Conservation (phyloP, 139 green algal species). For the Coelastrella sp. region DNA sequence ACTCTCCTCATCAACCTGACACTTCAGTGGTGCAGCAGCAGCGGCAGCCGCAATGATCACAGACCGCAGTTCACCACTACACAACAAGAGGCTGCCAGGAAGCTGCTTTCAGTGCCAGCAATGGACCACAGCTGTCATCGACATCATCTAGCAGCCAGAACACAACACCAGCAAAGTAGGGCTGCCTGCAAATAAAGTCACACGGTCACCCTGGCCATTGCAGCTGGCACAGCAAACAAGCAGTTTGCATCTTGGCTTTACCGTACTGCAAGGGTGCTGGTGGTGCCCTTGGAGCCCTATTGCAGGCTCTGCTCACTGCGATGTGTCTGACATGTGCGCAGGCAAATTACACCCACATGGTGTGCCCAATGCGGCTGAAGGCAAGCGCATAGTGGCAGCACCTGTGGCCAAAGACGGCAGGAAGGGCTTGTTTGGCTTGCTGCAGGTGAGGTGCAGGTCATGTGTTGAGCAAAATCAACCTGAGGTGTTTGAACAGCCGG, state of each 20-base stretch:
- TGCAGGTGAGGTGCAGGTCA: neutral
- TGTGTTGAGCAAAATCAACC: neutral
- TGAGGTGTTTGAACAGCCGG: neutral
- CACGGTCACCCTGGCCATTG: too few relatives aligned
- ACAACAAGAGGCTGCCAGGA: too few relatives aligned
- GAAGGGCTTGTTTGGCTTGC: constrained; percentile 27
- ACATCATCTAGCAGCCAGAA: too few relatives aligned
- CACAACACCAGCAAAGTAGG: too few relatives aligned
- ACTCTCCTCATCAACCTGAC: neutral
- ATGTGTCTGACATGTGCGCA: neutral
- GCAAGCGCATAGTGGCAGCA: constrained; percentile 21
- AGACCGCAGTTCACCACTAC: neutral
- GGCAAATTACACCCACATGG: neutral
- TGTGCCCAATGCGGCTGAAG: neutral
- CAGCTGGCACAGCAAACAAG: too few relatives aligned
- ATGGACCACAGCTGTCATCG: too few relatives aligned
- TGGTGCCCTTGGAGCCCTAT: neutral
- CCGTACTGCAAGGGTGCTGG: neutral
- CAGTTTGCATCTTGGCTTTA: neutral
- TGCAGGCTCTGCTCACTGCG: neutral
- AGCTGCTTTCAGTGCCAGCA: too few relatives aligned
- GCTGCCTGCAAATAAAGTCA: too few relatives aligned
- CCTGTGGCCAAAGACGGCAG: constrained; percentile 34
- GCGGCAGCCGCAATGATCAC: neutral
- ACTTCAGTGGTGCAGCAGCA: neutral